Percentiles rank a stretch among this genome's conserved stretches.
These are phyloP conservation scores for Helminthosporium solani DNA, from an alignment of 2,329 filamentous ascomycete genomes.

Conservation along the genomic window DNA sequence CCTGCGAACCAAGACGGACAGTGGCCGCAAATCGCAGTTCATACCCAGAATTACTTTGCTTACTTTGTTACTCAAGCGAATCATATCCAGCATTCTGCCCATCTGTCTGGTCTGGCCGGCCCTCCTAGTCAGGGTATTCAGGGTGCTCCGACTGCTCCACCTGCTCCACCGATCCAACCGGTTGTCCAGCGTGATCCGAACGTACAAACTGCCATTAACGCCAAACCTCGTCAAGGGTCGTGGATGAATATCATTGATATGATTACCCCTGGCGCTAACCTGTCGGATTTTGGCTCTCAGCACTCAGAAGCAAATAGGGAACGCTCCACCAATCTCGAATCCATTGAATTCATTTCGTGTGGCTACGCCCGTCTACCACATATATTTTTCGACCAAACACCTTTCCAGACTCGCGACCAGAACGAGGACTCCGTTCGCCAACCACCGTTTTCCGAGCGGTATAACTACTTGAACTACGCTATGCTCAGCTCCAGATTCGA, in stretches of 20 bases:
- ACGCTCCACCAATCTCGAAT: constrained; percentile 38
- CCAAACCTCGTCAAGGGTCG: constrained; percentile 45
- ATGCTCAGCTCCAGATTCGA: constrained; percentile 44
- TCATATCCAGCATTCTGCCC: constrained; percentile 1
- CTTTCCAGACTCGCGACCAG: constrained; percentile 26
- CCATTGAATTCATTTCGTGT: constrained; percentile 60
- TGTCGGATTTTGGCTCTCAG: constrained; percentile 44
- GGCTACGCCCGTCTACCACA: constrained; percentile 56
- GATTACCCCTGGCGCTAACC: constrained; percentile 51
- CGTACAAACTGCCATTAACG: constrained; percentile 34
- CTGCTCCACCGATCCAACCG: too few relatives aligned
- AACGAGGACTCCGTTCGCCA: constrained; percentile 10
- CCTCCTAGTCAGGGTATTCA: too few relatives aligned
- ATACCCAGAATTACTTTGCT: not conserved
- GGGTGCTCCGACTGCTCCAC: not conserved
- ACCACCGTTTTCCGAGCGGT: constrained; percentile 32
- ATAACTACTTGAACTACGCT: constrained; percentile 26
- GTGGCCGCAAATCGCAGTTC: constrained; percentile 3
- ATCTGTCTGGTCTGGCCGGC: too few relatives aligned
- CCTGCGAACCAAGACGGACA: constrained; percentile 1
- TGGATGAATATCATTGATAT: constrained; percentile 54
- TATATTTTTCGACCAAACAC: constrained; percentile 35
- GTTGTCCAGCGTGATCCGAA: not conserved
- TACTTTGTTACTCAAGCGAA: constrained; percentile 3
- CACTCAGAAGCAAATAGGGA: constrained; percentile 33